Evolutionary conservation across 305 asterid species (phyloP).

Genomic region (Fraxinus nigra): DNA sequence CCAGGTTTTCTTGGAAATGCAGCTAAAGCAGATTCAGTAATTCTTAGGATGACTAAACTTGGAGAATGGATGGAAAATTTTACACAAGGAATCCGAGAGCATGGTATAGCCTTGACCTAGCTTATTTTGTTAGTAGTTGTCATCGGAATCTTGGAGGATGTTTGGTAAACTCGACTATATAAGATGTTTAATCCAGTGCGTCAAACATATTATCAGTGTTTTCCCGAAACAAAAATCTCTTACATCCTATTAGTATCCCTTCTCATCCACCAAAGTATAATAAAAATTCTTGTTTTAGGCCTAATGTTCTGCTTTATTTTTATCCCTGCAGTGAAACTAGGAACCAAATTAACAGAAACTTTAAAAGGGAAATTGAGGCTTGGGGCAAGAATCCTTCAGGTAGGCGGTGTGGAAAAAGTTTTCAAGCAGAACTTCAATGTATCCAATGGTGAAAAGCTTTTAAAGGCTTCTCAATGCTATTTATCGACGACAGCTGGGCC

Average conservation of each 20-base stretch:
- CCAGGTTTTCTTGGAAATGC: constrained; percentile 26
- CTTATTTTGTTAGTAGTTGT: not conserved
- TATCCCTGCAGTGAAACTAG: constrained; percentile 51
- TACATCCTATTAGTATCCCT: not conserved
- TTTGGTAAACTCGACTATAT: not conserved
- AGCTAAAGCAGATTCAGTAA: constrained; percentile 43
- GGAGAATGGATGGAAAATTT: constrained; percentile 44
- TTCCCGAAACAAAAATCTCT: not conserved
- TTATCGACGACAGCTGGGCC: constrained; percentile 63
- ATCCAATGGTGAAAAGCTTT: constrained; percentile 42
- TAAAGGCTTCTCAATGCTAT: constrained; percentile 61
- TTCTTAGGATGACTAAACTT: constrained; percentile 45
- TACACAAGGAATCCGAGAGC: constrained; percentile 49
- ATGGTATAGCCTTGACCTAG: constrained; percentile 27
- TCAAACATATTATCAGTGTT: not conserved
- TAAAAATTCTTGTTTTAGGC: not conserved
- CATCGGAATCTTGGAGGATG: not conserved
- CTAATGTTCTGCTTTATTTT: not conserved
- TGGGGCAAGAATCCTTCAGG: constrained; percentile 54
- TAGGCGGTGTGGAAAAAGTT: constrained; percentile 52
- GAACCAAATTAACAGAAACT: constrained; percentile 43
- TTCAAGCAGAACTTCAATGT: constrained; percentile 49
- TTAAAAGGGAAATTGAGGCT: constrained; percentile 51
- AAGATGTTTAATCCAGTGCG: not conserved
- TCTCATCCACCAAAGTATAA: not conserved